Evolutionary conservation across 106 monocot genomes (phyloP).

Genomic region (Acorus gramineus): DNA sequence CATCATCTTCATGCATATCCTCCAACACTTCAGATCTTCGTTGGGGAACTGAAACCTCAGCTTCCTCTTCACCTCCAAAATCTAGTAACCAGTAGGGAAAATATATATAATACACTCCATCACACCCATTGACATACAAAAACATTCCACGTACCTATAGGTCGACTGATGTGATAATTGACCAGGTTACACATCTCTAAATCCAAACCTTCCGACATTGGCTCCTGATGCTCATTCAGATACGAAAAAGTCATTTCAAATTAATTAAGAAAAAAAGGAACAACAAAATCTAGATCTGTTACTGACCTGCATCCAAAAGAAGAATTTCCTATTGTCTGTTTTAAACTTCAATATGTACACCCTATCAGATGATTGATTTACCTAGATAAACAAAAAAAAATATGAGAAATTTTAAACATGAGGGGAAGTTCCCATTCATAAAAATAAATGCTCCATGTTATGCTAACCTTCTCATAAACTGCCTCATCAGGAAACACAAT

Average conservation of each 20-base stretch:
- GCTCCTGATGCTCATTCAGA: conserved; percentile 42
- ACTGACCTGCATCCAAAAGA: conserved; percentile 98
- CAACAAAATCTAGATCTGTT: background rate
- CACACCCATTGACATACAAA: conserved; percentile 1
- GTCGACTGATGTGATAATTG: conserved; percentile 62
- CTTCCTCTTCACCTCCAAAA: conserved; percentile 61
- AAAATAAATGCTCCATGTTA: background rate
- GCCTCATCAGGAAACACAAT: conserved; percentile 95
- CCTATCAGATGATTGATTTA: conserved; percentile 73
- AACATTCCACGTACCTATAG: conserved; percentile 44
- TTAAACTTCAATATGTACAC: conserved; percentile 92
- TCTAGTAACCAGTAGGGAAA: conserved; percentile 14
- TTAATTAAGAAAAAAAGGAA: background rate
- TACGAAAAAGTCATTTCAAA: background rate
- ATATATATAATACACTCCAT: background rate
- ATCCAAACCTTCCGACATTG: conserved; percentile 47
- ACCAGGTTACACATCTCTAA: conserved; percentile 52
- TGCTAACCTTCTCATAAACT: conserved; percentile 77
- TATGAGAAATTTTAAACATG: background rate
- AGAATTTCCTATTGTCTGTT: conserved; percentile 75
- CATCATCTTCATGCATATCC: conserved; percentile 77
- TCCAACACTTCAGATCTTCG: conserved; percentile 58
- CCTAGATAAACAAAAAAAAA: conserved; percentile 38
- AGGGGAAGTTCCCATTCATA: background rate
- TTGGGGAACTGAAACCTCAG: conserved; percentile 55